Conservation (phyloP, 192 early-diverging fungal species). For the Podila epicladia region DNA sequence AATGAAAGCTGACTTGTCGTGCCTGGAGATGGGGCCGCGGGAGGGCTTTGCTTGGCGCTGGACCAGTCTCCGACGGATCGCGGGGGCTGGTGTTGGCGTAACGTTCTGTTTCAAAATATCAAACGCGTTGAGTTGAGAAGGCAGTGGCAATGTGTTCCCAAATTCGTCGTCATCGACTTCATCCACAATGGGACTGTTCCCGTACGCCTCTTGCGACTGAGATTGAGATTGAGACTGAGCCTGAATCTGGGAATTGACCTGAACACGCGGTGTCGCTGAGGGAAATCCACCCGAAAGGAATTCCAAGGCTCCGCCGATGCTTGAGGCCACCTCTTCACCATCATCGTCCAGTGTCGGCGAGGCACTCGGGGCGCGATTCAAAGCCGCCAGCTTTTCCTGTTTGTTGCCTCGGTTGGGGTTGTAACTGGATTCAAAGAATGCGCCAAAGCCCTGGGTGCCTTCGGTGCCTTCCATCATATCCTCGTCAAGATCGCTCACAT, state of each 20-base stretch:
- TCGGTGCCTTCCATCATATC: background rate
- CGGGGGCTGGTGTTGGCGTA: background rate
- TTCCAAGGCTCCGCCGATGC: background rate
- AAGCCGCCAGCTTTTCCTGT: background rate
- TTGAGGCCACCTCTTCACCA: background rate
- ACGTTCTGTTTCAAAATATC: slow-evolving; percentile 11
- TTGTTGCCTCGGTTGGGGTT: slow-evolving; percentile 7
- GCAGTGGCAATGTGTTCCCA: background rate
- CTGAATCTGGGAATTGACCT: background rate
- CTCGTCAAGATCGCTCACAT: slow-evolving; percentile 1
- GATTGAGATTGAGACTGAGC: background rate
- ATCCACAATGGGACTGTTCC: background rate
- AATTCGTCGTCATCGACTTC: background rate
- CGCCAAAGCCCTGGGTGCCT: slow-evolving; percentile 14
- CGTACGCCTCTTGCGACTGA: background rate
- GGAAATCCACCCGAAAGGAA: background rate
- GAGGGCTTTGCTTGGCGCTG: slow-evolving; percentile 16
- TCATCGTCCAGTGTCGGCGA: background rate
- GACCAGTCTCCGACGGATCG: slow-evolving; percentile 8
- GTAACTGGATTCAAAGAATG: slow-evolving; percentile 19
- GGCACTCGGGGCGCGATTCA: slow-evolving; percentile 3
- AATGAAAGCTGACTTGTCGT: slow-evolving; percentile 35
- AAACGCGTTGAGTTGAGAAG: slow-evolving; percentile 19
- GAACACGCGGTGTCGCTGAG: background rate
- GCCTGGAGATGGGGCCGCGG: slow-evolving; percentile 15